These are phyloP conservation scores for Globisporangium orthogonon DNA, from an alignment of 352 stramenopile species.

Conservation along the genomic window DNA sequence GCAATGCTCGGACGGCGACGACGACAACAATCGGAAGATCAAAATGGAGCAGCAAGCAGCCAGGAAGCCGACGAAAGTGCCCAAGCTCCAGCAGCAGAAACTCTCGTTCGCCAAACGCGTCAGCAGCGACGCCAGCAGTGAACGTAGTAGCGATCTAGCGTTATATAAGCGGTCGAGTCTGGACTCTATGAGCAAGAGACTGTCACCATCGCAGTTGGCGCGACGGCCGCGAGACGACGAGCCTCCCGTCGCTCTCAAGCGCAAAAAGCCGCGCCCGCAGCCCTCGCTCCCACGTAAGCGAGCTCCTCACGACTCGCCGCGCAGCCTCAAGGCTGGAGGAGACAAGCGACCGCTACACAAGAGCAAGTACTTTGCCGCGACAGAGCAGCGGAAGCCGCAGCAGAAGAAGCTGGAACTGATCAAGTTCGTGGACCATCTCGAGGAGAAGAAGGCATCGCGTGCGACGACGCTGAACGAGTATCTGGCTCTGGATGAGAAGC, in stretches of 20 bases:
- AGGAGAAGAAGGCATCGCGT: slow-evolving; percentile 20
- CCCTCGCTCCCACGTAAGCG: neutral
- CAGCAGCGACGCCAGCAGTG: neutral
- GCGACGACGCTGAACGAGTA: slow-evolving; percentile 23
- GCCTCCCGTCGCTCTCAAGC: neutral
- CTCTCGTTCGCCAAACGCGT: slow-evolving; percentile 6
- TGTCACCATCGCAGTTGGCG: neutral
- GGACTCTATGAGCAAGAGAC: slow-evolving; percentile 3
- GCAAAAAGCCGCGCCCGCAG: slow-evolving; percentile 6
- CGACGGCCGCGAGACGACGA: neutral
- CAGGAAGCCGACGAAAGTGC: neutral
- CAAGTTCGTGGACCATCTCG: slow-evolving; percentile 23
- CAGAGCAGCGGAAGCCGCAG: neutral
- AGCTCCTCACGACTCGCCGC: neutral
- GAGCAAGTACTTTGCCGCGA: slow-evolving; percentile 5
- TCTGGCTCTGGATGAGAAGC: slow-evolving; percentile 19
- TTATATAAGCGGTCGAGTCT: slow-evolving; percentile 4
- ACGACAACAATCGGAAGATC: neutral
- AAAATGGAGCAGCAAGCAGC: neutral
- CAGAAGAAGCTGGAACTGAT: slow-evolving; percentile 5
- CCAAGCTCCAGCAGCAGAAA: slow-evolving; percentile 10
- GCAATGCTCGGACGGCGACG: neutral
- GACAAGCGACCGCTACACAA: neutral
- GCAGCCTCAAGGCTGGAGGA: neutral
- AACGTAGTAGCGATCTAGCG: neutral